Evolutionary conservation across 495 filamentous ascomycete species (phyloP).

Genomic region (Podospora appendiculata): DNA sequence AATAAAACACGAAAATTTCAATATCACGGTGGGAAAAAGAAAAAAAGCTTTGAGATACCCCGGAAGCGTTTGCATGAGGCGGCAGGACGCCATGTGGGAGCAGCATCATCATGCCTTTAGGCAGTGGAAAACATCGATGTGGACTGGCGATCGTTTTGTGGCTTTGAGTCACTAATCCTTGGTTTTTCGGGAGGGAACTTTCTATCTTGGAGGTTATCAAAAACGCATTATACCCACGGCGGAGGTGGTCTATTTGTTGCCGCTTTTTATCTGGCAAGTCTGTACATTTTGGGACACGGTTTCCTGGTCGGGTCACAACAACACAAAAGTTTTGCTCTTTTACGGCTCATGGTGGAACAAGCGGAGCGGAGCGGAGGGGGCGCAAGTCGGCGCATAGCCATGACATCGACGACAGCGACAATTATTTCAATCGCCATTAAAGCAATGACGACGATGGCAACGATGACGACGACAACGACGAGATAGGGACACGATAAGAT

Average conservation of each 20-base stretch:
- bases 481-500: neutral
- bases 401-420: neutral
- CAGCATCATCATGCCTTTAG: too few relatives aligned
- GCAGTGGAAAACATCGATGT: neutral
- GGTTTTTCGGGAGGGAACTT: neutral
- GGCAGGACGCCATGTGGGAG: neutral
- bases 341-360: neutral
- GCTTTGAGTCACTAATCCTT: neutral
- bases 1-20: neutral
- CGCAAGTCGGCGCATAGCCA: neutral
- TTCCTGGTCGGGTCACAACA: neutral
- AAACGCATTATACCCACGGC: too few relatives aligned
- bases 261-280: neutral
- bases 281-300: neutral
- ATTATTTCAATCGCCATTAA: neutral
- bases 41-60: constrained; percentile 13
- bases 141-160: neutral
- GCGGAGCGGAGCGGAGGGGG: neutral
- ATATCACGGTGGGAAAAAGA: constrained; percentile 7
- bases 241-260: neutral
- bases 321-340: constrained; percentile 8
- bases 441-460: neutral
- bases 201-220: too few relatives aligned
- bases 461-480: neutral
- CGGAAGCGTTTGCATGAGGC: constrained; percentile 17